phyloP scores from a whole-genome alignment of 129 eudicot species.

The Lactuca saligna region DNA sequence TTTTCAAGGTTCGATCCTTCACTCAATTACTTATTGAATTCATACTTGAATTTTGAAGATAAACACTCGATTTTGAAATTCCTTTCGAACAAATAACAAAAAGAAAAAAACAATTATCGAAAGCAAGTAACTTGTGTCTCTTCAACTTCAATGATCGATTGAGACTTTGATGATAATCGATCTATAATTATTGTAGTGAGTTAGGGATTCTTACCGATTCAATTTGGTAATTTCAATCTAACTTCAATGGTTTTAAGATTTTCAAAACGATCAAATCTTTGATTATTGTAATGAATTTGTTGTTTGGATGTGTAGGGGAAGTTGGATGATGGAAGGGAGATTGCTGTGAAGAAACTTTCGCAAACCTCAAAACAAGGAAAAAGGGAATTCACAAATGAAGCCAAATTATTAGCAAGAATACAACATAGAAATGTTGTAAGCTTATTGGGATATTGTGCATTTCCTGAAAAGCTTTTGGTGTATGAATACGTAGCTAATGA shows the following conservation, averaged over 20 bases:
- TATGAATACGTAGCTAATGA: constrained; percentile 72
- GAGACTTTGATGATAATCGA: background rate
- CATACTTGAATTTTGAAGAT: constrained; percentile 7
- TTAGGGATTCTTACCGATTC: background rate
- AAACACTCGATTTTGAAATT: background rate
- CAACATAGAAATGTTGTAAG: constrained; percentile 82
- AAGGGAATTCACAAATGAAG: constrained; percentile 70
- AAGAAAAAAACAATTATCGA: too few species aligned
- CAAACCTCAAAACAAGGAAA: constrained; percentile 67
- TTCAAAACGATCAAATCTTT: constrained; percentile 7
- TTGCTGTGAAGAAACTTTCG: constrained; percentile 79
- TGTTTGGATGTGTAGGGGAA: constrained; percentile 50
- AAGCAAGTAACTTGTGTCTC: background rate
- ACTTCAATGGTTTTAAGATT: background rate
- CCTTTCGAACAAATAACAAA: too few species aligned
- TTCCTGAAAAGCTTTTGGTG: constrained; percentile 69
- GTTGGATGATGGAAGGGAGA: constrained; percentile 71
- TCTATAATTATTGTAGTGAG: background rate
- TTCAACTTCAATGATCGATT: background rate
- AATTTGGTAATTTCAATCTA: background rate
- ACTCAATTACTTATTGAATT: background rate
- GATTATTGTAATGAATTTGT: constrained; percentile 18
- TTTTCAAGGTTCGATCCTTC: constrained; percentile 54
- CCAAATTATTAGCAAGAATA: constrained; percentile 63
- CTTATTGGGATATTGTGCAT: constrained; percentile 65